phyloP scores from a whole-genome alignment of 2,329 filamentous ascomycete genomes.

The Aspergillus proliferans region DNA sequence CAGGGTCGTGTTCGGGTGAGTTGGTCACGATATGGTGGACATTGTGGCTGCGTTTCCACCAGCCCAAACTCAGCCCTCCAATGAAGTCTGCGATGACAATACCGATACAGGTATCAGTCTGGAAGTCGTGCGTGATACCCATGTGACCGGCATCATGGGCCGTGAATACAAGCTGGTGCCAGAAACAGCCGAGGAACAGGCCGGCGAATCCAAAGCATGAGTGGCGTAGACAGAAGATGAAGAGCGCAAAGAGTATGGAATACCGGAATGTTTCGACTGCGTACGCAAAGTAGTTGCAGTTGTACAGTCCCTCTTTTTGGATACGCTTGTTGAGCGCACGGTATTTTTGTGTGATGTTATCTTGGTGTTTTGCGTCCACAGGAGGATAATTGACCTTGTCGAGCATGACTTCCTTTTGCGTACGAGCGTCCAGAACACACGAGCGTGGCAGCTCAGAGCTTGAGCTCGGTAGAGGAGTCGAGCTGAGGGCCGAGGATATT shows the following conservation, averaged over 20 bases:
- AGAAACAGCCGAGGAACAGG: slow-evolving; percentile 67
- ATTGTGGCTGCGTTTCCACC: slow-evolving; percentile 93
- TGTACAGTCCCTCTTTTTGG: slow-evolving; percentile 63
- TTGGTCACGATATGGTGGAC: slow-evolving; percentile 93
- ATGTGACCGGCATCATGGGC: slow-evolving; percentile 91
- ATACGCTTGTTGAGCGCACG: slow-evolving; percentile 65
- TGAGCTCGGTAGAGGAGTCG: too few species aligned
- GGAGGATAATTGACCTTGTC: too few species aligned
- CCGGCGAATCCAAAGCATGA: slow-evolving; percentile 63
- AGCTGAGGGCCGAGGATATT: too few species aligned
- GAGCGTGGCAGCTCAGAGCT: too few species aligned
- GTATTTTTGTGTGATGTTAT: slow-evolving; percentile 52
- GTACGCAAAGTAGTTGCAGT: slow-evolving; percentile 75
- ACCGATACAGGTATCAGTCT: slow-evolving; percentile 70
- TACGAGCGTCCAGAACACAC: too few species aligned
- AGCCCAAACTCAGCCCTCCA: slow-evolving; percentile 77
- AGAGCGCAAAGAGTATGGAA: slow-evolving; percentile 55
- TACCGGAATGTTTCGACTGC: slow-evolving; percentile 66
- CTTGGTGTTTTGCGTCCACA: too few species aligned
- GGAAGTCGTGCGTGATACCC: slow-evolving; percentile 85
- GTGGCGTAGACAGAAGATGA: slow-evolving; percentile 51
- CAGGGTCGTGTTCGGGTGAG: slow-evolving; percentile 82
- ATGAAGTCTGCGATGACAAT: slow-evolving; percentile 81
- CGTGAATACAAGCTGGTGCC: slow-evolving; percentile 86
- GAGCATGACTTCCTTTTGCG: too few species aligned